A percentile compares a stretch with the other conserved stretches of the same genome.
These are phyloP conservation scores for Didymellaceae sp. DNA, from an alignment of 2,329 filamentous ascomycete species.

Conservation along the genomic window DNA sequence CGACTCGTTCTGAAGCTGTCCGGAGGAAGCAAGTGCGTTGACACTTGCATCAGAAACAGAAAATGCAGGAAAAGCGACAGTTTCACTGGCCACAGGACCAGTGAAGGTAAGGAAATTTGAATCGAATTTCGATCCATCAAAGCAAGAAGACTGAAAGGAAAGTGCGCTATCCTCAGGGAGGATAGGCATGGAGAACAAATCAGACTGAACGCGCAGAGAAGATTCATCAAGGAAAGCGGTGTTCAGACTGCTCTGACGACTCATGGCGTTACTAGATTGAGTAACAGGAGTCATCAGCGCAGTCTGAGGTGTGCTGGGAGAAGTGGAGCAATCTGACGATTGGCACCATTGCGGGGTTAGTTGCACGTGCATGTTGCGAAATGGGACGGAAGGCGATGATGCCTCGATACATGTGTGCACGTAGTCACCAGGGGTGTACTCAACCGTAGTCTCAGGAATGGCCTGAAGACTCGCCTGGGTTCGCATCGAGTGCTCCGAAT, in stretches of 20 bases:
- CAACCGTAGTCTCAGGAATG: slow-evolving; percentile 40
- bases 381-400: slow-evolving; percentile 29
- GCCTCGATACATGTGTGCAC: slow-evolving; percentile 40
- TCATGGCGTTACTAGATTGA: slow-evolving; percentile 51
- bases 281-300: slow-evolving; percentile 48
- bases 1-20: slow-evolving; percentile 30
- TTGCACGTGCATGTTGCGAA: slow-evolving; percentile 33
- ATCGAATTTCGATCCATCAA: slow-evolving; percentile 44
- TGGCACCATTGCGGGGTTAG: slow-evolving; percentile 46
- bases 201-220: slow-evolving; percentile 51
- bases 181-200: slow-evolving; percentile 46
- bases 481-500: slow-evolving; percentile 32
- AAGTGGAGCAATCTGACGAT: slow-evolving; percentile 42
- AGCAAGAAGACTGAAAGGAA: slow-evolving; percentile 42
- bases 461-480: slow-evolving; percentile 32
- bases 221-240: slow-evolving; percentile 48
- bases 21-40: slow-evolving; percentile 41
- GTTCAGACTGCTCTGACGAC: slow-evolving; percentile 54
- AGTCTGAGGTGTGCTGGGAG: slow-evolving; percentile 47
- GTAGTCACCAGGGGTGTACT: slow-evolving; percentile 49
- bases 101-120: slow-evolving; percentile 42
- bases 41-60: slow-evolving; percentile 40
- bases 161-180: slow-evolving; percentile 44
- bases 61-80: slow-evolving; percentile 40
- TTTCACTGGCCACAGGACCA: slow-evolving; percentile 46